These are phyloP conservation scores for Pterulicium gracile DNA, from an alignment of 1,284 basidiomycete genomes.

Conservation along the genomic window DNA sequence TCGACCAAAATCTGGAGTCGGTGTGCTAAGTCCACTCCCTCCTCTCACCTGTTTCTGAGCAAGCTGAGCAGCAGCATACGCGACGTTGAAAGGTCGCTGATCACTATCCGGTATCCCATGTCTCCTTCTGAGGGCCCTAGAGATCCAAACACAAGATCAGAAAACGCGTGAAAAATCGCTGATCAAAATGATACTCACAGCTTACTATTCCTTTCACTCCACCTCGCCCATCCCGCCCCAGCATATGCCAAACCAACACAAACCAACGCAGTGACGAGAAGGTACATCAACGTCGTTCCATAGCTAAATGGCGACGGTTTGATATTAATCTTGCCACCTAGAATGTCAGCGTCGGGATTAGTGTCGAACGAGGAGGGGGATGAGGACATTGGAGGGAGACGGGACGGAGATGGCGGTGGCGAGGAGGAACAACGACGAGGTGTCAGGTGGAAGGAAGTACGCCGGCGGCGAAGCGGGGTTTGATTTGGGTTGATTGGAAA, in stretches of 20 bases:
- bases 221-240: slow-evolving; percentile 33
- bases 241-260: slow-evolving; percentile 27
- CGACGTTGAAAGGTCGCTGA: slow-evolving; percentile 70
- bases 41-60: slow-evolving; percentile 34
- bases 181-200: slow-evolving; percentile 30
- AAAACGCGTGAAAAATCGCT: slow-evolving; percentile 7
- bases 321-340: slow-evolving; percentile 39
- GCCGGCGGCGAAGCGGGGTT: no score
- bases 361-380: slow-evolving; percentile 31
- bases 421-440: slow-evolving; percentile 6
- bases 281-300: slow-evolving; percentile 19
- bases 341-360: slow-evolving; percentile 53
- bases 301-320: slow-evolving; percentile 18
- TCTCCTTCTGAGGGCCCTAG: slow-evolving; percentile 45
- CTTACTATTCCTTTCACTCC: slow-evolving; percentile 47
- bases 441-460: neutral
- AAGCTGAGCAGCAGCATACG: slow-evolving; percentile 58
- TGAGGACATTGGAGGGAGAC: slow-evolving; percentile 13
- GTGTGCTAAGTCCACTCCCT: slow-evolving; percentile 25
- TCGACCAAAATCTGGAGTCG: slow-evolving; percentile 15
- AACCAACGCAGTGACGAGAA: slow-evolving; percentile 26
- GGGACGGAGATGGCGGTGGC: slow-evolving; percentile 9
- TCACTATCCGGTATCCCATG: slow-evolving; percentile 76
- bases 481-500: no score
- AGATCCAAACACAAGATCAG: slow-evolving; percentile 9